Evolutionary conservation across 2,329 filamentous ascomycete genomes (phyloP), one percentile per base, ranked within the genome.

Genomic region (Graphilbum fragrans): DNA sequence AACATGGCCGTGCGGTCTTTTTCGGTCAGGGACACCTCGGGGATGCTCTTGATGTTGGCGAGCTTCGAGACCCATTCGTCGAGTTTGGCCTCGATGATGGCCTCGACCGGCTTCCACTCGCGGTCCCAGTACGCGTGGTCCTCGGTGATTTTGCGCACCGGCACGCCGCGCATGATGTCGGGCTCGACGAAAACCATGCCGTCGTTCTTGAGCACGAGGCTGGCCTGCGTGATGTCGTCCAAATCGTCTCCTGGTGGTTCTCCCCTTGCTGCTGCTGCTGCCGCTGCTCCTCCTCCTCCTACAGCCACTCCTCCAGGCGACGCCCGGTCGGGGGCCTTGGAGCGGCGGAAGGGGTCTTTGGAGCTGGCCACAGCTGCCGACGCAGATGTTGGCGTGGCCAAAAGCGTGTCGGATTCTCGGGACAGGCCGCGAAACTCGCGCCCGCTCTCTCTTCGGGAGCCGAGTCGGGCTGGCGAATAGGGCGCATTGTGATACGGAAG

Each of bases 91-190:
- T 62, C 56, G 8, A 74, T 64, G 7, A 63, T 47, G 1, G 53
- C 52, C 41, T 63, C 62, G 5, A 74, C 55, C 4, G 65, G 55
- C 11, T 62, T 61, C 73, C 73, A 77, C 4, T 63, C 61, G 0
- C 62, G 53, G 14, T 76, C 70, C 72, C 72, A 77, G 52, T 76
- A 76, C 0, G 69, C 65, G 33, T 77, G 66, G 8, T 50, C 54
- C 16, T 62, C 56, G 33, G 63, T 55, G 38, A 77, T 73, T 51
- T 70, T 72, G 31, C 58, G 63, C 3, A 75, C 47, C 1, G 72
- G 72, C 1, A 74, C 70, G 2, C 70, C 72, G 23, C 60, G 59
- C 49, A 73, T 68, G 48, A 71, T 66, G 19, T 66, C 60, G 0
- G 73, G 73, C 35, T 66, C 65, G 0, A 65, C 67, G 37, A 70